A percentile compares a stretch with the other conserved stretches of the same genome.
These are phyloP conservation scores for Secale cereale DNA, from an alignment of 176 grass and related monocot species.

Conservation along the genomic window DNA sequence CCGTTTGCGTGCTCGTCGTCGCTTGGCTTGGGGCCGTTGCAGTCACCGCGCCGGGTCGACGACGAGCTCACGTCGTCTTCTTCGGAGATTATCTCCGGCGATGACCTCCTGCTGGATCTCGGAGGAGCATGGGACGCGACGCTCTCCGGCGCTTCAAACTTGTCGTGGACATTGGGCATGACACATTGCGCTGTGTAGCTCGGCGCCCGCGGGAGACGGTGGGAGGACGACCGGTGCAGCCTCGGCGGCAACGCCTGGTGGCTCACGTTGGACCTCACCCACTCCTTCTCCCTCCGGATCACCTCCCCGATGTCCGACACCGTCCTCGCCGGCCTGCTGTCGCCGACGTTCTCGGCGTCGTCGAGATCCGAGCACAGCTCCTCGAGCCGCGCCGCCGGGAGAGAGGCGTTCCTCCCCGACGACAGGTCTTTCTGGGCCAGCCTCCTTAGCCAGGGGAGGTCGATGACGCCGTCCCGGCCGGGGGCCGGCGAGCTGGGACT, in stretches of 20 bases:
- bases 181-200: slow-evolving; percentile 16
- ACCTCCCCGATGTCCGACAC: slow-evolving; percentile 35
- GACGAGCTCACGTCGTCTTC: slow-evolving; percentile 21
- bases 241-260: slow-evolving; percentile 2
- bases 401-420: slow-evolving; percentile 35
- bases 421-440: slow-evolving; percentile 9
- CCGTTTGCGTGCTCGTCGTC: neutral
- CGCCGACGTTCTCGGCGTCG: neutral
- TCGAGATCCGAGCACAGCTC: slow-evolving; percentile 40
- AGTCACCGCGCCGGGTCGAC: neutral
- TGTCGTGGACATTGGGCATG: neutral
- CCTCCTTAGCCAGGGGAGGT: slow-evolving; percentile 41
- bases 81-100: slow-evolving; percentile 43
- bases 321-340: slow-evolving; percentile 29
- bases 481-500: neutral
- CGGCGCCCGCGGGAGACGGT: slow-evolving; percentile 17
- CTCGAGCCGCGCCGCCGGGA: slow-evolving; percentile 19
- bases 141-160: slow-evolving; percentile 12
- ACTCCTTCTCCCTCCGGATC: slow-evolving; percentile 25
- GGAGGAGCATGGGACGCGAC: slow-evolving; percentile 5
- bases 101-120: slow-evolving; percentile 7
- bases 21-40: neutral
- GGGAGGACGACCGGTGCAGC: slow-evolving; percentile 33
- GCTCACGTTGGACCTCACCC: slow-evolving; percentile 6
- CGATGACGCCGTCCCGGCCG: neutral